Evolutionary conservation across 2,329 filamentous ascomycete species (phyloP), one percentile per base, ranked within the genome.

Genomic region (Pseudomassariella vexata): DNA sequence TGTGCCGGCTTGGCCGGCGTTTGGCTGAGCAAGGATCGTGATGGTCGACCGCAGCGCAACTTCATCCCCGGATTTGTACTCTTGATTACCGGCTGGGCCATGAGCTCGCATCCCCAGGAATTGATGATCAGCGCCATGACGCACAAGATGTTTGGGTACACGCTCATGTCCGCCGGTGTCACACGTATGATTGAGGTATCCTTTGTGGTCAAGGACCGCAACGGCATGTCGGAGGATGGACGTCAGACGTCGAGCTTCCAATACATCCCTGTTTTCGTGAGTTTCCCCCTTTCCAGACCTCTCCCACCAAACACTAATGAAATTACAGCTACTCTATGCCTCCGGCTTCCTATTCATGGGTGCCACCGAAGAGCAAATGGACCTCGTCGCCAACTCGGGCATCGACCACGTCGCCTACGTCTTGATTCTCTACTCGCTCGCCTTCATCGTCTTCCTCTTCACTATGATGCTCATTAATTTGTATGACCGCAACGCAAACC

Each of bases 301-400:
- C n/a, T n/a, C n/a, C n/a, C n/a, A n/a, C n/a, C n/a, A n/a, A n/a
- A n/a, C 9, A 15, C 52, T 57, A 46, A 55, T 36, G 6, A 5
- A 17, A 16, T 20, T 8, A 9, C 38, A 94, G 88, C 72, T 96
- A 24, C 74, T 98, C 18, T 94, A 85, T 50, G 88, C 89, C 5
- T 84, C 89, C 4, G 92, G 92, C 2, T 95, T 96, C 63, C 71
- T 98, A 24, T 98, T 98, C 65, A 94, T 96, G 88, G 85, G 87
- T 19, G 90, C 92, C 11, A 96, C 88, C 1, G 92, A 96, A 56
- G 89, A 98, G 62, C 92, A 96, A 60, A 95, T 96, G 85, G 52
- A 68, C 15, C 66, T 95, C 2, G 68, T 96, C 5, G 71, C 76
- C 24, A 66, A 76, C 23, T 82, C 85, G 0, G 72, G 79, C 37